Percentiles rank a stretch among this genome's conserved stretches.
These are phyloP conservation scores for Backusella psychrophila DNA, from an alignment of 192 early-diverging fungal species.

Conservation along the genomic window DNA sequence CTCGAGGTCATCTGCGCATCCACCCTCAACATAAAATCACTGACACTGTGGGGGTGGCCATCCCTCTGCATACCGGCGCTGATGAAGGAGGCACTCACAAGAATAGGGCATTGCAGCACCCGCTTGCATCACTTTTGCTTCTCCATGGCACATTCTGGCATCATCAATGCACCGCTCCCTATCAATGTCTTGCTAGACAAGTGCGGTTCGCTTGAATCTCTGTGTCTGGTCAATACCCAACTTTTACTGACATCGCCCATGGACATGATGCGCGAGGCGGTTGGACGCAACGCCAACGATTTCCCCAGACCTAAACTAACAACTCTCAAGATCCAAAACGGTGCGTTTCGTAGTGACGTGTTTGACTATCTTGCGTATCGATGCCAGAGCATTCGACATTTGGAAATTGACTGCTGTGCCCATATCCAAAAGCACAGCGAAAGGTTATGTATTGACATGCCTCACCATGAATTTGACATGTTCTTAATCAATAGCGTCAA, in stretches of 20 bases:
- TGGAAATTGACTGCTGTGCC: background rate
- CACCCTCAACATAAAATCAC: background rate
- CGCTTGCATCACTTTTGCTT: background rate
- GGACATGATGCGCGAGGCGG: background rate
- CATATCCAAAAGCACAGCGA: background rate
- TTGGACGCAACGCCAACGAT: background rate
- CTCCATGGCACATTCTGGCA: background rate
- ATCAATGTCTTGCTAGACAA: background rate
- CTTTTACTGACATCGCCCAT: background rate
- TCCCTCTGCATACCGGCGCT: background rate
- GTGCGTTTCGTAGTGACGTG: background rate
- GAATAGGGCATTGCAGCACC: background rate
- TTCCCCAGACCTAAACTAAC: background rate
- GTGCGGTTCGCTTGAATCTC: background rate
- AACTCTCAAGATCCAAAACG: background rate
- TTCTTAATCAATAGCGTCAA: background rate
- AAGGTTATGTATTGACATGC: background rate
- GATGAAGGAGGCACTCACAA: background rate
- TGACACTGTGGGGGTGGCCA: conserved; percentile 10
- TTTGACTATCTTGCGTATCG: background rate
- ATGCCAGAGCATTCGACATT: background rate
- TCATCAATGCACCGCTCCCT: background rate
- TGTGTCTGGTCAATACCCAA: background rate
- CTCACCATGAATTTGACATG: background rate
- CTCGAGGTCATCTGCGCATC: background rate